These are phyloP conservation scores for Backusella liffmaniae DNA, from an alignment of 192 early-diverging fungal genomes.

Conservation along the genomic window DNA sequence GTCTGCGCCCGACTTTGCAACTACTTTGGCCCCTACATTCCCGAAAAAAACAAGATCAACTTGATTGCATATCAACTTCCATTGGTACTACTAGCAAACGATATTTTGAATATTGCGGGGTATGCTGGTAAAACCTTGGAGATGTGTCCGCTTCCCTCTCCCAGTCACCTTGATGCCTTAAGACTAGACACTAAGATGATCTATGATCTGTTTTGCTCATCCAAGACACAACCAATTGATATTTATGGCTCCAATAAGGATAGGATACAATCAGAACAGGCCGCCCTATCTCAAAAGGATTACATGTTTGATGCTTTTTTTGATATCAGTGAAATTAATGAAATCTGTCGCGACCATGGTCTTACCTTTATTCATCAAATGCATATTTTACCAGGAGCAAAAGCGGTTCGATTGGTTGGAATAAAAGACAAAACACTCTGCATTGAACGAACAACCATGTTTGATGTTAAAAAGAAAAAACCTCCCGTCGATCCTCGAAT, in stretches of 20 bases:
- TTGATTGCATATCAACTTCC: neutral
- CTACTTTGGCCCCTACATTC: neutral
- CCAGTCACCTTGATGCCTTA: neutral
- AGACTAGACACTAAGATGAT: neutral
- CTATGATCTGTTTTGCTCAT: neutral
- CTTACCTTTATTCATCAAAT: too few relatives aligned
- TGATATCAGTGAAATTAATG: too few relatives aligned
- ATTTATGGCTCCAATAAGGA: neutral
- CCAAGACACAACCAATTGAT: neutral
- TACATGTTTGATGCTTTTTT: neutral
- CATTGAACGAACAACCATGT: too few relatives aligned
- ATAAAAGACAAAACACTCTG: too few relatives aligned
- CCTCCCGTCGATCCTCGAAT: too few relatives aligned
- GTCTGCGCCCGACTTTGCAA: neutral
- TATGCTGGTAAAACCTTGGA: neutral
- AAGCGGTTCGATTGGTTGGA: too few relatives aligned
- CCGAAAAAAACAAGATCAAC: neutral
- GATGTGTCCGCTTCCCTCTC: neutral
- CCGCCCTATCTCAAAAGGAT: neutral
- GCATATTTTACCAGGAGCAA: too few relatives aligned
- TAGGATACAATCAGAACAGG: neutral
- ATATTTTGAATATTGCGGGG: neutral
- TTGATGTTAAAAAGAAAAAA: neutral
- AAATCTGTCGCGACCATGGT: too few relatives aligned
- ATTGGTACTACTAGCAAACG: neutral